phyloP scores from a whole-genome alignment of 805 yeast genomes.

The Helenozyma baotianmanensis region DNA sequence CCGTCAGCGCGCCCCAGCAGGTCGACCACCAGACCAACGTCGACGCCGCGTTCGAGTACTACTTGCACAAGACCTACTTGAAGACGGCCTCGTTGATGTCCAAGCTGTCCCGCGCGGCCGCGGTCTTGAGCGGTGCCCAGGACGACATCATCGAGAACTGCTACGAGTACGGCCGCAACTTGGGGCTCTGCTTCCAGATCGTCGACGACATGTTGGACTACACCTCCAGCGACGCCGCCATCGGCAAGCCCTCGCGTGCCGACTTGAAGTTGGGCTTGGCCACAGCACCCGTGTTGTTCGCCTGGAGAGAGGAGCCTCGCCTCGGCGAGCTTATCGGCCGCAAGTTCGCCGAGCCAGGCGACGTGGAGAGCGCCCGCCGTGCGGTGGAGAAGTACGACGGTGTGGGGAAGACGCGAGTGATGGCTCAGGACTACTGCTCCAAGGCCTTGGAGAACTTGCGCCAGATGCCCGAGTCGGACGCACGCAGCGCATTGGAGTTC shows the following conservation, averaged over 20 bases:
- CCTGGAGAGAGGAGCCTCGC: conserved; percentile 86
- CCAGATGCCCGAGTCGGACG: conserved; percentile 79
- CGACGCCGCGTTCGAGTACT: conserved; percentile 92
- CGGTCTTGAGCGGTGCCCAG: conserved; percentile 83
- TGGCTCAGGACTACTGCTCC: conserved; percentile 77
- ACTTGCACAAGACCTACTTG: conserved; percentile 89
- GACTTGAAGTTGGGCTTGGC: conserved; percentile 92
- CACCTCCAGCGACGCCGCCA: conserved; percentile 74
- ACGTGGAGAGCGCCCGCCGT: conserved; percentile 72
- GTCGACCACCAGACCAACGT: conserved; percentile 62
- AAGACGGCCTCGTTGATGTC: conserved; percentile 95
- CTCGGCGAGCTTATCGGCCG: conserved; percentile 80
- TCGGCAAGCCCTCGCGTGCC: conserved; percentile 96
- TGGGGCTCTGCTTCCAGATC: conserved; percentile 93
- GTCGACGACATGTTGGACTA: conserved; percentile 96
- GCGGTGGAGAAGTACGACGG: conserved; percentile 73
- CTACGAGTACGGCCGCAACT: conserved; percentile 86
- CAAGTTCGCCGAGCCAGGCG: conserved; percentile 77
- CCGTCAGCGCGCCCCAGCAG: conserved; percentile 36
- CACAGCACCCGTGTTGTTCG: conserved; percentile 92
- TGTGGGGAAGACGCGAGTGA: conserved; percentile 62
- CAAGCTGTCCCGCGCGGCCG: conserved; percentile 88
- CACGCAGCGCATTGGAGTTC: conserved; percentile 81
- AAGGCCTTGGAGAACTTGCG: conserved; percentile 71
- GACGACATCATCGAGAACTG: conserved; percentile 75